These are phyloP conservation scores for Coemansia sp. DNA, from an alignment of 192 early-diverging fungal genomes.

Conservation along the genomic window DNA sequence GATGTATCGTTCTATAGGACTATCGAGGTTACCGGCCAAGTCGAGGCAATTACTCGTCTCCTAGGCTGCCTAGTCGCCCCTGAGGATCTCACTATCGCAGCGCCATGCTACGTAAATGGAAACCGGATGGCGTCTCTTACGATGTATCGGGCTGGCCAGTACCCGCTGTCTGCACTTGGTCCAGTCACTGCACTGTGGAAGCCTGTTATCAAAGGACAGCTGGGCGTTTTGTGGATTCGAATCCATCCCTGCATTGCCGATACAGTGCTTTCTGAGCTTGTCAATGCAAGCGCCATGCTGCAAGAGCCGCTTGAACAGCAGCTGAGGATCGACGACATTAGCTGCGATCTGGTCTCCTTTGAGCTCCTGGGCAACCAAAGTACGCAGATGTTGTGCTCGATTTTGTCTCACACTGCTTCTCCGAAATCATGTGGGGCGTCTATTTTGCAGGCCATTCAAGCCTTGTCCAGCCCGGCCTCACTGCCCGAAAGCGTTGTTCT, in stretches of 20 bases:
- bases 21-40: slow-evolving; percentile 69
- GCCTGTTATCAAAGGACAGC: slow-evolving; percentile 33
- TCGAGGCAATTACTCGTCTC: slow-evolving; percentile 51
- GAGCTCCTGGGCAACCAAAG: slow-evolving; percentile 83
- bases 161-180: slow-evolving; percentile 59
- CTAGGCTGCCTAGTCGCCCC: slow-evolving; percentile 66
- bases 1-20: slow-evolving; percentile 84
- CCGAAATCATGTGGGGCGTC: slow-evolving; percentile 4
- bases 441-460: slow-evolving; percentile 12
- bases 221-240: slow-evolving; percentile 76
- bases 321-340: slow-evolving; percentile 55
- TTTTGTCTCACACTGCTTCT: slow-evolving; percentile 49
- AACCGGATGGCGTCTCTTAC: slow-evolving; percentile 34
- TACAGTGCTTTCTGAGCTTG: slow-evolving; percentile 49
- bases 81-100: neutral
- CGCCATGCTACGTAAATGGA: slow-evolving; percentile 17
- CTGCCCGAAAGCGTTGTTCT: slow-evolving; percentile 82
- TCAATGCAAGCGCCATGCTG: neutral
- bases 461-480: slow-evolving; percentile 66
- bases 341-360: slow-evolving; percentile 68
- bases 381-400: slow-evolving; percentile 70
- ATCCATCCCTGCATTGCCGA: slow-evolving; percentile 72
- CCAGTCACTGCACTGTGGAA: slow-evolving; percentile 82
- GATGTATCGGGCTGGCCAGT: slow-evolving; percentile 35
- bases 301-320: neutral